Evolutionary conservation across 192 early-diverging fungal genomes (phyloP).

Genomic region (Backusella liffmaniae): DNA sequence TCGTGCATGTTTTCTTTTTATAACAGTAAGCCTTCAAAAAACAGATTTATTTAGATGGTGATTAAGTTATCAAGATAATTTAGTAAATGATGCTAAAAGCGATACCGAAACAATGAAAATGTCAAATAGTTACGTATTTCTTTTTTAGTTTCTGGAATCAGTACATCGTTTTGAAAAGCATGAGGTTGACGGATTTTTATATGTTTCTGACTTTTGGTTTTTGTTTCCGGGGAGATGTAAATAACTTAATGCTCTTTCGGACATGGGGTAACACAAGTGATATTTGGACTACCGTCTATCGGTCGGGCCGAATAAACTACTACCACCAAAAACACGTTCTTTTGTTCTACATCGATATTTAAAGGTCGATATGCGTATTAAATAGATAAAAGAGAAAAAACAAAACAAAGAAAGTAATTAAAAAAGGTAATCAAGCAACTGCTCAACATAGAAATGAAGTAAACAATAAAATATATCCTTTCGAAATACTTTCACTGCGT

Average conservation of each 20-base stretch:
- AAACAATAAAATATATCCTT: background rate
- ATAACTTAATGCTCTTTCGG: background rate
- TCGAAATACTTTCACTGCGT: background rate
- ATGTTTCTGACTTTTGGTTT: background rate
- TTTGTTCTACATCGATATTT: background rate
- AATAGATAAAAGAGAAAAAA: background rate
- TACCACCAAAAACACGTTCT: slow-evolving; percentile 6
- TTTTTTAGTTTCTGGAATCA: background rate
- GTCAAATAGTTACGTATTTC: background rate
- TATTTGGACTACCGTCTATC: background rate
- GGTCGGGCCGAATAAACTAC: slow-evolving; percentile 6
- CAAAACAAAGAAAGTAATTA: background rate
- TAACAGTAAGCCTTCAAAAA: background rate
- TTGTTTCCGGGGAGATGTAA: slow-evolving; percentile 2
- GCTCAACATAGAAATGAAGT: background rate
- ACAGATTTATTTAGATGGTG: background rate
- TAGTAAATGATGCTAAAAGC: background rate
- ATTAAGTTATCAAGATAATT: background rate
- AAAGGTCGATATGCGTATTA: background rate
- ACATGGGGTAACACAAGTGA: background rate
- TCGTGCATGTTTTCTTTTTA: background rate
- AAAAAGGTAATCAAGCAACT: background rate
- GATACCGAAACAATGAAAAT: background rate
- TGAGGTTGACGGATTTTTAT: slow-evolving; percentile 1
- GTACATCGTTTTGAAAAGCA: background rate